Evolutionary conservation across 2,329 filamentous ascomycete genomes (phyloP), one percentile per base, ranked within the genome.

Genomic region (Catunica adiposa): DNA sequence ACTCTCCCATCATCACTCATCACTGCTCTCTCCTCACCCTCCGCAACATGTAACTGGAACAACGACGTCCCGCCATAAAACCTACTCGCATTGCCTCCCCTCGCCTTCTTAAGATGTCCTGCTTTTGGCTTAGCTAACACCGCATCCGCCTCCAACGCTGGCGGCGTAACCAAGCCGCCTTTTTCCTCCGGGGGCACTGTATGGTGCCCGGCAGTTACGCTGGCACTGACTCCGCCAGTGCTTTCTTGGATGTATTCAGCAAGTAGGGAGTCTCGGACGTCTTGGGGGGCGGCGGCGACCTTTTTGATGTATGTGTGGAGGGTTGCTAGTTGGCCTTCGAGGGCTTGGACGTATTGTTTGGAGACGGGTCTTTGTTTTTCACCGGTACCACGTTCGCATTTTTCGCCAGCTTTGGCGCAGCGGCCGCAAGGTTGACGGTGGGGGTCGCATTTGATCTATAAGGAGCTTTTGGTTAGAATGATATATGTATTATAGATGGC

Each of bases 381-480:
- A 4, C 70, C 69, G 4, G 65, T 67, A 17, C 69, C 68, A 34
- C 64, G 67, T n/a, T 66, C 63, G 59, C 70, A 72, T 47, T 70
- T 66, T 7, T 65, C 67, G 20, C 66, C 65, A 5, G 68, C 68
- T 60, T 70, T 69, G 61, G 65, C 62, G 60, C 75, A 78, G 58
- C 71, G 71, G 31, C 69, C 70, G 61, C 75, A 78, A 11, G 75
- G 75, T 14, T 69, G 64, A 34, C 29, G 29, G 48, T 69, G 69
- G 2, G 74, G 71, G 61, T 77, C 71, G 62, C 75, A 78, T 66
- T 75, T 78, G 38, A 78, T 71, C 68, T 58, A 23, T n/a, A 34
- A 11, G 29, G 29, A 34, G 29, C 5, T 11, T 5, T 5, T 34
- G 29, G 29, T 34, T 34, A 34, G 29, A n/a, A n/a, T n/a, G n/a